Percentiles rank a stretch among this genome's conserved stretches.
phyloP scores from a whole-genome alignment of 139 green algal genomes.

The Tetraselmis striata region DNA sequence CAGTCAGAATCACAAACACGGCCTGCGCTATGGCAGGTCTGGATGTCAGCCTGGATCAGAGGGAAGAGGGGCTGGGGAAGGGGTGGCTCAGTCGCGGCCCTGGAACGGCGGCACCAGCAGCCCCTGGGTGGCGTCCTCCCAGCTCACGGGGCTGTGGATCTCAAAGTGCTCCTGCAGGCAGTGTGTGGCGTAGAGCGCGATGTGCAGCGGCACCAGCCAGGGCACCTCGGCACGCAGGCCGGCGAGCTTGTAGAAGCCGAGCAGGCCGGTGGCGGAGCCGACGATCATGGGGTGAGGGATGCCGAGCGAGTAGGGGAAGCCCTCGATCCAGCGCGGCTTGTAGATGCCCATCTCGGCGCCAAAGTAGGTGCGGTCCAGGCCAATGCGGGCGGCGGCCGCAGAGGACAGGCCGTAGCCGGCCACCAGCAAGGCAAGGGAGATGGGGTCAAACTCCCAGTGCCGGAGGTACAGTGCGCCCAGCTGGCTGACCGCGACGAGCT shows the following conservation, averaged over 20 bases:
- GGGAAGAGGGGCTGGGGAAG: no score
- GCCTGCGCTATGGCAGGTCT: no score
- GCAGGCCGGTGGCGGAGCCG: slow-evolving; percentile 14
- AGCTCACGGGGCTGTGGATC: slow-evolving; percentile 9
- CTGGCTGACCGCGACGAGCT: slow-evolving; percentile 14
- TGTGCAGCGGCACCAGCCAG: slow-evolving; percentile 16
- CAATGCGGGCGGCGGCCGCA: slow-evolving; percentile 7
- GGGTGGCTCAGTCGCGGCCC: background rate
- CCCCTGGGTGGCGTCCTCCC: background rate
- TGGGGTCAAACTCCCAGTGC: slow-evolving; percentile 14
- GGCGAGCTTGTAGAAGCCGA: slow-evolving; percentile 18
- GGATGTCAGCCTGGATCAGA: no score
- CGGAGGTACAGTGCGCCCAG: slow-evolving; percentile 6
- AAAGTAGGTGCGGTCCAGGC: slow-evolving; percentile 30
- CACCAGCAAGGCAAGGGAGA: slow-evolving; percentile 17
- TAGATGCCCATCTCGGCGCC: slow-evolving; percentile 20
- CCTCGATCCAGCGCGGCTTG: slow-evolving; percentile 13
- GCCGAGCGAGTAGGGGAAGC: slow-evolving; percentile 17
- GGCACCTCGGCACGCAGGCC: slow-evolving; percentile 5
- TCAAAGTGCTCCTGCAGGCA: slow-evolving; percentile 24
- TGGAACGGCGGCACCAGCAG: background rate
- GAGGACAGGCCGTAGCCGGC: slow-evolving; percentile 15
- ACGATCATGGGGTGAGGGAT: slow-evolving; percentile 28
- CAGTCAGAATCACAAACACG: no score
- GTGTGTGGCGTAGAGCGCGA: slow-evolving; percentile 16